Base-by-base conservation (phyloP, 1,139 yeast species). In the Nakaseomyces glabratus region DNA sequence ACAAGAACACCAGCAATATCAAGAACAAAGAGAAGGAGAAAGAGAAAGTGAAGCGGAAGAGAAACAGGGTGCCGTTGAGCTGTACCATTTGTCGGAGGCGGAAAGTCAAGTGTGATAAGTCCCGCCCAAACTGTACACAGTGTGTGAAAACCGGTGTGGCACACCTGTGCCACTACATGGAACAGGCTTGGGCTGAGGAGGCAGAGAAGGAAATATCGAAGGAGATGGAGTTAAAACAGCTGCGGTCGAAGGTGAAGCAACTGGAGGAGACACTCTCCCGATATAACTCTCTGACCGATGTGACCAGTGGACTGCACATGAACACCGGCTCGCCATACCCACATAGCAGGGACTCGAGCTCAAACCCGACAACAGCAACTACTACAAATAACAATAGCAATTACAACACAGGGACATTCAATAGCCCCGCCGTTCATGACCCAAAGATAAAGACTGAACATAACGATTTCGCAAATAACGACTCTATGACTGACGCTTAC, bases 141-240 rank as follows among this genome's bases (percentile, higher is more conserved):
- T 81, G 93, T 61, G 68, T 69, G 35, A 74, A 74, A 58, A 78
- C 80, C 37, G 81, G 84, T n/a, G 80, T 79, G 16, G 79, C 81
- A 20, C 86, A 80, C 55, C 59, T 78, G 22, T 81, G 93, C 45
- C 74, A 66, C 42, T 81, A 76, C 52, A 73, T 78, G 48, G 74
- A 69, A 37, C 75, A 73, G 24, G 57, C 64, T 11, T 70, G 76
- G 76, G 73, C 75, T 4, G 48, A 56, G 46, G 49, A 57, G 41
- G 60, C 58, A 55, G 81, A 54, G 65, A 66, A 39, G 64, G 72
- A 53, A 78, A 78, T 28, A 61, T 73, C 43, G 66, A 51, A 51
- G 30, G 60, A 55, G 15, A 40, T 49, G 9, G 61, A 56, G 42
- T 37, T 57, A 37, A 52, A 53, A 37, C 54, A 51, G 21, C 39